A percentile compares a stretch with the other conserved stretches of the same genome.
These are phyloP conservation scores for Alternaria metachromatica DNA, from an alignment of 2,329 filamentous ascomycete species.

Conservation along the genomic window DNA sequence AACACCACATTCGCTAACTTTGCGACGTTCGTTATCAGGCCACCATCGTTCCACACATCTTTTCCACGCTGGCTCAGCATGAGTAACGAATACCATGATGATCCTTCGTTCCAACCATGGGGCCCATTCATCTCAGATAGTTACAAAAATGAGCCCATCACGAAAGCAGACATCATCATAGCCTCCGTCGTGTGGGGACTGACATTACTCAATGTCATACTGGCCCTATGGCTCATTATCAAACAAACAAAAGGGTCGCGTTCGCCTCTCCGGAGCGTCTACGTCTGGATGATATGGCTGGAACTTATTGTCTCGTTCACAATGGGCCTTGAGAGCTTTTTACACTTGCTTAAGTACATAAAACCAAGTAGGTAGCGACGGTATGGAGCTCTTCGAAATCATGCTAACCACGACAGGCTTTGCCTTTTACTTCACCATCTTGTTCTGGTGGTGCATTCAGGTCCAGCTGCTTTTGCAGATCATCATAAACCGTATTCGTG, in stretches of 20 bases:
- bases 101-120: constrained; percentile 30
- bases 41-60: background rate
- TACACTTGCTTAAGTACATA: constrained; percentile 44
- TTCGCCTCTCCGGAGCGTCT: constrained; percentile 46
- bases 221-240: constrained; percentile 45
- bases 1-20: background rate
- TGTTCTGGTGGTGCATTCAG: constrained; percentile 49
- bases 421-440: constrained; percentile 42
- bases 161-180: constrained; percentile 39
- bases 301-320: constrained; percentile 53
- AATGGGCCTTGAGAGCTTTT: constrained; percentile 52
- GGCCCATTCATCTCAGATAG: constrained; percentile 32
- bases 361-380: constrained; percentile 37
- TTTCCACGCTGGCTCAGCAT: constrained; percentile 9
- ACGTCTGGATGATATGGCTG: constrained; percentile 59
- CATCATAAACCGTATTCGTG: constrained; percentile 50
- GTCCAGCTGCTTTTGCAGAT: constrained; percentile 50
- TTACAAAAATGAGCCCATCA: constrained; percentile 38
- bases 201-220: constrained; percentile 33
- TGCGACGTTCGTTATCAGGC: background rate
- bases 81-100: constrained; percentile 24
- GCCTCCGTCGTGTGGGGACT: constrained; percentile 38
- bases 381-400: no score
- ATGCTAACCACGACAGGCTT: constrained; percentile 34
- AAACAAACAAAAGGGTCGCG: constrained; percentile 35